Evolutionary conservation across 2,329 filamentous ascomycete genomes (phyloP).

Genomic region (Ascomycota sp.): DNA sequence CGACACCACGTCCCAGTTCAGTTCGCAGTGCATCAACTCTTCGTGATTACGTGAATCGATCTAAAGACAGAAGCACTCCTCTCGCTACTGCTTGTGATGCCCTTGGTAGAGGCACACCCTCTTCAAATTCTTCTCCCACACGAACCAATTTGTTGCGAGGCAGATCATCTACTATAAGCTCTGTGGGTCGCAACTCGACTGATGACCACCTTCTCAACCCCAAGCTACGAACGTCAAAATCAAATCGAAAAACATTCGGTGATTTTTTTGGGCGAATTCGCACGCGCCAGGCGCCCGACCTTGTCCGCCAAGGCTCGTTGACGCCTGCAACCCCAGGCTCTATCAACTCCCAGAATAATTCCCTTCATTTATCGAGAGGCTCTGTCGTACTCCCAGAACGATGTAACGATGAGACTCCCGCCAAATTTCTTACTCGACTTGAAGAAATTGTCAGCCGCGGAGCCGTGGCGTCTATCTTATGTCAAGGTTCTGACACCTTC

Average conservation of each 20-base stretch:
- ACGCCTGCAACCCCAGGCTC: slow-evolving; percentile 50
- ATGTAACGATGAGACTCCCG: slow-evolving; percentile 73
- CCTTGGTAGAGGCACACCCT: slow-evolving; percentile 22
- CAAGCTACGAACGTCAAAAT: slow-evolving; percentile 58
- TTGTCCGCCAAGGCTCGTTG: slow-evolving; percentile 46
- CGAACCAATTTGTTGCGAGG: slow-evolving; percentile 43
- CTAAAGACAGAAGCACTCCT: slow-evolving; percentile 3
- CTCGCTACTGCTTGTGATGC: slow-evolving; percentile 23
- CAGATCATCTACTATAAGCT: slow-evolving; percentile 80
- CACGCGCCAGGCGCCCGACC: slow-evolving; percentile 64
- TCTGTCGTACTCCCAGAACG: slow-evolving; percentile 53
- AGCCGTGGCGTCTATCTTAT: slow-evolving; percentile 66
- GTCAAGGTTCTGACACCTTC: slow-evolving; percentile 72
- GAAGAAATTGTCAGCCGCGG: slow-evolving; percentile 65
- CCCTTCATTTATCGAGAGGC: slow-evolving; percentile 57
- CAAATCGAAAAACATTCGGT: slow-evolving; percentile 82
- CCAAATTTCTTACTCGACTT: slow-evolving; percentile 67
- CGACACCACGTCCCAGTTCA: slow-evolving; percentile 15
- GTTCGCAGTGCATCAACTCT: slow-evolving; percentile 11
- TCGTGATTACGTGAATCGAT: slow-evolving; percentile 6
- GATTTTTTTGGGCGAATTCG: slow-evolving; percentile 65
- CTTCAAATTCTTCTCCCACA: slow-evolving; percentile 48
- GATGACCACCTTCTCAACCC: slow-evolving; percentile 50
- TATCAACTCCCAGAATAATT: slow-evolving; percentile 60
- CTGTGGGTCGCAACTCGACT: slow-evolving; percentile 50